Percentiles rank a stretch among this genome's conserved stretches.
Evolutionary conservation across 495 filamentous ascomycete species (phyloP).

Genomic region (Aspergillus steynii): DNA sequence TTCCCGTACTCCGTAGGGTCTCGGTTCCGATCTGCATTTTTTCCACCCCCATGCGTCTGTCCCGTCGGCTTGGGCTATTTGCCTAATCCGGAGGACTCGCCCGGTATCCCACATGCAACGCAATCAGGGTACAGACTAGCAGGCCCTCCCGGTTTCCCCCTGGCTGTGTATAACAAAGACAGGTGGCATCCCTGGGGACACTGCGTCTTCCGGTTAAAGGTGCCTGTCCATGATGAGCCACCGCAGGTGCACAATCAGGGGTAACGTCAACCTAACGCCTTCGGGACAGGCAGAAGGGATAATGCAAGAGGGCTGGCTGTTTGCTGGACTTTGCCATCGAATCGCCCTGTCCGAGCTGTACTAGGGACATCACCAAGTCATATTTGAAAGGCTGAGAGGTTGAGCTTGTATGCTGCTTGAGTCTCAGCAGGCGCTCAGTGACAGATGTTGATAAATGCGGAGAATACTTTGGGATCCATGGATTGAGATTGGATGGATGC

Average conservation of each 20-base stretch:
- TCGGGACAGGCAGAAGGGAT: conserved; percentile 13
- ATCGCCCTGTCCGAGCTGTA: conserved; percentile 5
- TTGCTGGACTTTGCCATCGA: conserved; percentile 3
- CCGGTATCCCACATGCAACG: conserved; percentile 9
- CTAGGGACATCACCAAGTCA: conserved; percentile 6
- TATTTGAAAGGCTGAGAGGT: neutral
- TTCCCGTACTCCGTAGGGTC: neutral
- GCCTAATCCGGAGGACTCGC: conserved; percentile 12
- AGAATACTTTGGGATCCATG: conserved; percentile 9
- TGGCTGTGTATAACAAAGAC: conserved; percentile 1
- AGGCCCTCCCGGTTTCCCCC: neutral
- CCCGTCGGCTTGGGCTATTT: conserved; percentile 18
- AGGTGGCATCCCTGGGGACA: conserved; percentile 6
- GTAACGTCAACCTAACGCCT: conserved; percentile 7
- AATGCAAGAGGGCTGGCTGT: neutral
- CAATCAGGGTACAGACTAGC: conserved; percentile 4
- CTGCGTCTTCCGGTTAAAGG: conserved; percentile 7
- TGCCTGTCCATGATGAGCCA: conserved; percentile 10
- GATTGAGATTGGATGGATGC: conserved; percentile 5
- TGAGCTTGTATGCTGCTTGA: conserved; percentile 12
- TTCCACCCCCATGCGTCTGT: conserved; percentile 11
- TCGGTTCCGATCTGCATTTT: conserved; percentile 15
- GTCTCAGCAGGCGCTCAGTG: conserved; percentile 20
- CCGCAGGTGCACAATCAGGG: conserved; percentile 10
- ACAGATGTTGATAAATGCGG: conserved; percentile 9